A percentile compares a stretch with the other conserved stretches of the same genome.
phyloP scores from a whole-genome alignment of 306 rosid genomes.

The Begonia masoniana region DNA sequence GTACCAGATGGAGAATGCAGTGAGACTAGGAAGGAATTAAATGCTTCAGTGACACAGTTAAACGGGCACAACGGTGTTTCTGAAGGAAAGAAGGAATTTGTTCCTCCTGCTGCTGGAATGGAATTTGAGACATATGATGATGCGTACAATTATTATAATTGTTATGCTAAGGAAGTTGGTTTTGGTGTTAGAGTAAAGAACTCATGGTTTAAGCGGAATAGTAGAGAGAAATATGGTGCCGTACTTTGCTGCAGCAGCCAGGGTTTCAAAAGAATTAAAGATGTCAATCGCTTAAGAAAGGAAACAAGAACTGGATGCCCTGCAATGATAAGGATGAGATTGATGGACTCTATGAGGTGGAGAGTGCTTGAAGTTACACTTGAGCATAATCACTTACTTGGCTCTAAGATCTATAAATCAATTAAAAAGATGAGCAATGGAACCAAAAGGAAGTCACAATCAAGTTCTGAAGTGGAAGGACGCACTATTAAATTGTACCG shows the following conservation, averaged over 20 bases:
- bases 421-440: conserved; percentile 53
- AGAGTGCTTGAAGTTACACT: conserved; percentile 69
- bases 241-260: conserved; percentile 98
- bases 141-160: conserved; percentile 80
- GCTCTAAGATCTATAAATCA: conserved; percentile 47
- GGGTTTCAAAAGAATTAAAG: conserved; percentile 88
- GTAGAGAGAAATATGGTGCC: conserved; percentile 90
- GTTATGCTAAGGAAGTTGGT: conserved; percentile 90
- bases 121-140: conserved; percentile 93
- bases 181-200: conserved; percentile 90
- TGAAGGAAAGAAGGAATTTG: conserved; percentile 60
- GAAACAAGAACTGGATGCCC: conserved; percentile 98
- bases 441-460: conserved; percentile 39
- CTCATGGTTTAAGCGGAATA: conserved; percentile 92
- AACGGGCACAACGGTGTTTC: conserved; percentile 36
- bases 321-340: conserved; percentile 90
- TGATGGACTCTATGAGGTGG: conserved; percentile 84
- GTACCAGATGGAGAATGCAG: conserved; percentile 37
- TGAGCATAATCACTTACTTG: conserved; percentile 82
- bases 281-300: conserved; percentile 69
- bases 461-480: conserved; percentile 43
- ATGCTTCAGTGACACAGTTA: conserved; percentile 26
- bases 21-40: conserved; percentile 41
- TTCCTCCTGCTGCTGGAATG: conserved; percentile 82
- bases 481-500: conserved; percentile 67